Percentiles rank a stretch among this genome's conserved stretches.
Conservation (phyloP, 2,329 filamentous ascomycete genomes). For the Botryosphaeria dothidea region DNA sequence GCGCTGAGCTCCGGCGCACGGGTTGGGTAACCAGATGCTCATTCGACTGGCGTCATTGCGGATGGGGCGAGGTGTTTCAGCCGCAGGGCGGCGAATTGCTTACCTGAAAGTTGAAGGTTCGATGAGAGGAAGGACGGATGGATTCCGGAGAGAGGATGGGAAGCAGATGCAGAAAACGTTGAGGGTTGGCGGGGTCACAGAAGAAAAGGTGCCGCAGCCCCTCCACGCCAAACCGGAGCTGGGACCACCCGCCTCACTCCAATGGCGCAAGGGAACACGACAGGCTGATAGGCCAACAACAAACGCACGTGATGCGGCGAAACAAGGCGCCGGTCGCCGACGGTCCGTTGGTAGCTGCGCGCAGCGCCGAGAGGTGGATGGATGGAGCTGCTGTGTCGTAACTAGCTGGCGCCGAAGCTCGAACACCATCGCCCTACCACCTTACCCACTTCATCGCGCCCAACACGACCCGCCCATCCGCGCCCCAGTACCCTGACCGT, state of each 20-base stretch:
- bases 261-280: not conserved
- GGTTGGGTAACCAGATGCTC: conserved; percentile 19
- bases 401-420: conserved; percentile 3
- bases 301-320: not conserved
- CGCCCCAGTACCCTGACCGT: not conserved
- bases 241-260: conserved; percentile 4
- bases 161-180: conserved; percentile 15
- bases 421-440: not conserved
- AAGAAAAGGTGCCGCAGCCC: not conserved
- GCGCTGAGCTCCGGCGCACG: conserved; percentile 17
- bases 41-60: conserved; percentile 13
- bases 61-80: conserved; percentile 4
- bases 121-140: not conserved
- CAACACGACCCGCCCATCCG: not conserved
- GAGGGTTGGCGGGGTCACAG: conserved; percentile 18
- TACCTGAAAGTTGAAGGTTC: conserved; percentile 2
- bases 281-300: not conserved
- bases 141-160: not conserved
- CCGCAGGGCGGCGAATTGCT: conserved; percentile 5
- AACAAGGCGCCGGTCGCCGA: not conserved
- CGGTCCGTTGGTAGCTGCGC: not conserved
- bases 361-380: not conserved
- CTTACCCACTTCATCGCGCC: not conserved
- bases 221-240: conserved; percentile 13
- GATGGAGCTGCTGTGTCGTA: conserved; percentile 2